phyloP scores from a whole-genome alignment of 73 alveolate genomes.

The Tetrahymena borealis region DNA sequence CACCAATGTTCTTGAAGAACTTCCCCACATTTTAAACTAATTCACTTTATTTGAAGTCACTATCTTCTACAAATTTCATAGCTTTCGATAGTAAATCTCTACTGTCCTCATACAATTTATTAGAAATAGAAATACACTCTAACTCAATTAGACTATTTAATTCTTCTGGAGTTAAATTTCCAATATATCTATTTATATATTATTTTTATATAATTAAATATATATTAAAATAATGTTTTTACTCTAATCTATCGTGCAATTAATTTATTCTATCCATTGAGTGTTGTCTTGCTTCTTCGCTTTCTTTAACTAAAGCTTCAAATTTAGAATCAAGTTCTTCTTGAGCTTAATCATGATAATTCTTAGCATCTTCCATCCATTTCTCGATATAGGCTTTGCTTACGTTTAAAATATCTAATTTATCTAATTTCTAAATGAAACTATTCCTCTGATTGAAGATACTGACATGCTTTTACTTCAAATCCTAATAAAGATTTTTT shows the following conservation, averaged over 20 bases:
- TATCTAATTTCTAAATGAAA: constrained; percentile 7
- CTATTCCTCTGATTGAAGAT: constrained; percentile 19
- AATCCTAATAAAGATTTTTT: constrained; percentile 6
- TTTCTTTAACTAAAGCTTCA: constrained; percentile 18
- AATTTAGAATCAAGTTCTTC: constrained; percentile 22
- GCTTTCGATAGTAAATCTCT: constrained; percentile 28
- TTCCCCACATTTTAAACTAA: constrained; percentile 10
- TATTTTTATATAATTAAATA: background rate
- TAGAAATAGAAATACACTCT: constrained; percentile 1
- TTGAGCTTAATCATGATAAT: constrained; percentile 22
- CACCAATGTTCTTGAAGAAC: constrained; percentile 21
- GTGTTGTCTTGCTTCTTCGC: constrained; percentile 3
- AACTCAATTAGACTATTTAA: constrained; percentile 6
- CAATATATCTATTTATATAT: background rate
- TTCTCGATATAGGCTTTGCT: constrained; percentile 25
- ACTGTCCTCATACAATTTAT: background rate
- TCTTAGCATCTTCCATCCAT: constrained; percentile 42
- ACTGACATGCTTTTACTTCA: constrained; percentile 4
- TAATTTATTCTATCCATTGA: constrained; percentile 5
- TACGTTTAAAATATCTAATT: background rate
- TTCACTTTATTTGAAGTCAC: constrained; percentile 16
- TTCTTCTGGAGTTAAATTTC: constrained; percentile 21
- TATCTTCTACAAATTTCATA: constrained; percentile 18
- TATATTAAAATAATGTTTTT: too few relatives aligned
- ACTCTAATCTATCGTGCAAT: background rate